Evolutionary conservation across 768 basidiomycete species (phyloP).

Genomic region (Paxillus rubicundulus): DNA sequence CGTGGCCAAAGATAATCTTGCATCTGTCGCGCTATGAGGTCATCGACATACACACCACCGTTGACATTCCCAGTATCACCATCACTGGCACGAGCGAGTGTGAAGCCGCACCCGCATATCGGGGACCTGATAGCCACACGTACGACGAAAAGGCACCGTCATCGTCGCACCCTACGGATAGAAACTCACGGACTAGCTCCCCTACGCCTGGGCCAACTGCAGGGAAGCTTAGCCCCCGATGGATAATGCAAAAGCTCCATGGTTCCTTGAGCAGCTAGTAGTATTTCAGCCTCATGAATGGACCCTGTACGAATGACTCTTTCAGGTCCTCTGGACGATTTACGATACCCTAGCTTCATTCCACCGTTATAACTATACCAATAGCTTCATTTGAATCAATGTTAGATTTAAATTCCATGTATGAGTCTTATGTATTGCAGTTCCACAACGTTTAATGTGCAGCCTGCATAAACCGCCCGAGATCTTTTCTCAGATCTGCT

Average conservation of each 20-base stretch:
- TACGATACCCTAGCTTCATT: no score
- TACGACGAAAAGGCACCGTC: slow-evolving; percentile 19
- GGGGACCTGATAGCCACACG: background rate
- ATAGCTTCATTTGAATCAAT: no score
- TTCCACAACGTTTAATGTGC: no score
- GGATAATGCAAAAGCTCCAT: slow-evolving; percentile 16
- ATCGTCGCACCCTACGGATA: slow-evolving; percentile 7
- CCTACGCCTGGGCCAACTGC: background rate
- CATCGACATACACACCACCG: slow-evolving; percentile 37
- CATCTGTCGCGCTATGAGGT: slow-evolving; percentile 46
- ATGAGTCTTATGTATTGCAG: no score
- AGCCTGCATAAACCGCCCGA: no score
- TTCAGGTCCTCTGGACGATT: no score
- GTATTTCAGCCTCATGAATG: no score
- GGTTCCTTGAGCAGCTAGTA: background rate
- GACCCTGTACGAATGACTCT: background rate
- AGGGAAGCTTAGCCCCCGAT: slow-evolving; percentile 4
- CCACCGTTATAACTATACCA: no score
- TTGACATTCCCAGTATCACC: slow-evolving; percentile 27
- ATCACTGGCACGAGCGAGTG: slow-evolving; percentile 21
- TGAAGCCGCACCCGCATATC: slow-evolving; percentile 42
- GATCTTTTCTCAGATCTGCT: no score
- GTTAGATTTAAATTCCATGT: no score
- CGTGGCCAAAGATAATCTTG: slow-evolving; percentile 44
- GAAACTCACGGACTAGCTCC: background rate